Evolutionary conservation across 2,329 filamentous ascomycete genomes (phyloP).

Genomic region (Aspergillus sp.): DNA sequence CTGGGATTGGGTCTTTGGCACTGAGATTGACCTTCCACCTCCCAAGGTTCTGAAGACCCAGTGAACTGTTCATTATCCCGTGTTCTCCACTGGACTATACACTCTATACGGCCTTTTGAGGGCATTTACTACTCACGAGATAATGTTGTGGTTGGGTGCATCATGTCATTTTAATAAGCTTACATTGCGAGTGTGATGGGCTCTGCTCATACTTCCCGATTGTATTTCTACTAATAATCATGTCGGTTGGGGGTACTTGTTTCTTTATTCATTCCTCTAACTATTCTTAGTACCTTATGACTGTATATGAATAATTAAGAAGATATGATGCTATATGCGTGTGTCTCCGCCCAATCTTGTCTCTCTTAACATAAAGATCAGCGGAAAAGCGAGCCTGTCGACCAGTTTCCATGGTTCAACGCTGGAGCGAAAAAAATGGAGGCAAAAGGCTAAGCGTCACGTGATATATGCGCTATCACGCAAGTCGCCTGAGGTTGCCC

Average conservation of each 20-base stretch:
- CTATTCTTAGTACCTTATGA: slow-evolving; percentile 21
- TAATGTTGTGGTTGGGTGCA: slow-evolving; percentile 19
- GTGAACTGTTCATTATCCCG: slow-evolving; percentile 24
- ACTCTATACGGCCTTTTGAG: neutral
- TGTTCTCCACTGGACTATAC: neutral
- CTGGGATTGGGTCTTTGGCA: slow-evolving; percentile 93
- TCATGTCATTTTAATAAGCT: slow-evolving; percentile 7
- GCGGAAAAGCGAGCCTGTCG: neutral
- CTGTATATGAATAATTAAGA: slow-evolving; percentile 30
- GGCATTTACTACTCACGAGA: slow-evolving; percentile 18
- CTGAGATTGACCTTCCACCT: slow-evolving; percentile 65
- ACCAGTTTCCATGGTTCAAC: neutral
- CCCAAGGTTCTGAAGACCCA: slow-evolving; percentile 43
- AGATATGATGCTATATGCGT: slow-evolving; percentile 24
- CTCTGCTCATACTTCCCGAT: neutral
- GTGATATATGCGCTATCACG: slow-evolving; percentile 11
- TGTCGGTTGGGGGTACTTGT: neutral
- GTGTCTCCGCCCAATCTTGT: neutral
- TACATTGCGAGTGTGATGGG: neutral
- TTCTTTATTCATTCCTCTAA: neutral
- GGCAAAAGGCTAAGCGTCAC: slow-evolving; percentile 22
- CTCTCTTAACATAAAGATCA: neutral
- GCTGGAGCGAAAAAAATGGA: neutral
- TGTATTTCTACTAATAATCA: slow-evolving; percentile 13
- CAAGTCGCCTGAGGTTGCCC: slow-evolving; percentile 11